Base-by-base conservation (phyloP, 2,329 filamentous ascomycete species). In the Lasiodiplodia gonubiensis region DNA sequence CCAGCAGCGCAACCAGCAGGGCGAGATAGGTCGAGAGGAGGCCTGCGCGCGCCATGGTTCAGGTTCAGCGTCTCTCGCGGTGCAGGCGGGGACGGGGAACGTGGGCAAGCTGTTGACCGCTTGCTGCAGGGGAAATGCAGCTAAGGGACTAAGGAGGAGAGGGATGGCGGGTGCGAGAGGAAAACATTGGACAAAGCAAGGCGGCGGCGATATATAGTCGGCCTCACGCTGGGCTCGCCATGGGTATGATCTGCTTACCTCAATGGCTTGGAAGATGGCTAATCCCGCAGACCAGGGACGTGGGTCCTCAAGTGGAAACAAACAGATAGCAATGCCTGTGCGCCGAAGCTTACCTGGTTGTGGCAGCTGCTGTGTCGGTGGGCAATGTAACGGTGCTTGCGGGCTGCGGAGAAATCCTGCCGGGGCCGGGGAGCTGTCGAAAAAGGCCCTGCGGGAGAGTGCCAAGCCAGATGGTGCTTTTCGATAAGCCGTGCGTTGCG, bases 1-100 rank as follows among this genome's bases (percentile, higher is more conserved):
- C 79, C 77, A 66, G 37, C 14, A 57, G 35, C 53, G 61, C 33
- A 10, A 68, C 48, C n/a, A 69, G 57, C 46, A 68, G 55, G 27
- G 57, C 25, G 48, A 67, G 57, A 25, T 48, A 48, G 16, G 57
- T 51, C 27, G 59, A 25, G 27, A 63, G 23, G n/a, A 25, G 46
- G 30, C 59, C 59, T 63, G 59, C 59, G 42, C 59, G 59, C 59
- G 59, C 59, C 59, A 63, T 63, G 42, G 59, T 51, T 18, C 18
- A 10, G 25, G 18, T 37, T 63, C 42, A 63, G 59, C 59, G 42
- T 51, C 46, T 61, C 42, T 23, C 18, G 37, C 33, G 11, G 35
- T 16, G 54, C 10, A 21, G 6, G 37, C 37, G 55, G n/a, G 48
- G 39, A 33, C 55, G 37, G 55, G 37, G 33, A 39, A 57, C 39